A percentile compares a stretch with the other conserved stretches of the same genome.
Evolutionary conservation across 2,329 filamentous ascomycete genomes (phyloP).

Genomic region (Acarospora socialis): DNA sequence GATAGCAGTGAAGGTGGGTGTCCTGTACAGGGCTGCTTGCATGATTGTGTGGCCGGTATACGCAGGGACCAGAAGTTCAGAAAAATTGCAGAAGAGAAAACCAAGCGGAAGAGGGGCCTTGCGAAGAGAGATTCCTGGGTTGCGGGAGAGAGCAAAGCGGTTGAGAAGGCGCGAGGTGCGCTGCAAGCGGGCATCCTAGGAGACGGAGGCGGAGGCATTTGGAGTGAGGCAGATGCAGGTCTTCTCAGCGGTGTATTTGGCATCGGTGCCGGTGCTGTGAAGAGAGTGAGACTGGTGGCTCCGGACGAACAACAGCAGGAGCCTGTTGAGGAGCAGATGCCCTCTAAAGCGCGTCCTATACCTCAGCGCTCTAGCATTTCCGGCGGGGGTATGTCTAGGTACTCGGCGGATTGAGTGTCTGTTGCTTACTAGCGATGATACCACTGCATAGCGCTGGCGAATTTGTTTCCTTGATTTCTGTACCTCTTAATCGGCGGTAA

Average conservation of each 20-base stretch:
- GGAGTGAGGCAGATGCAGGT: constrained; percentile 2
- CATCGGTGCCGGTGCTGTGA: constrained; percentile 8
- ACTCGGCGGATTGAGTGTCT: no score
- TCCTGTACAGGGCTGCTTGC: constrained; percentile 43
- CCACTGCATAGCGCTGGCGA: no score
- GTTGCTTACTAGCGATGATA: no score
- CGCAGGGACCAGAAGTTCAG: constrained; percentile 28
- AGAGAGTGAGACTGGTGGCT: constrained; percentile 10
- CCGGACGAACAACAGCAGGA: no score
- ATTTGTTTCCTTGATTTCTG: no score
- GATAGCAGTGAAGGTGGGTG: constrained; percentile 39
- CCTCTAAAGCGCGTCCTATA: no score
- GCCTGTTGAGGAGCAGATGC: no score
- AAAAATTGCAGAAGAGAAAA: constrained; percentile 20
- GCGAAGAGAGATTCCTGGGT: constrained; percentile 32
- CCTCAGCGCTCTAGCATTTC: no score
- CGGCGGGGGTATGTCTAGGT: no score
- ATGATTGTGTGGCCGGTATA: constrained; percentile 42
- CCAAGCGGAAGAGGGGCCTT: constrained; percentile 21
- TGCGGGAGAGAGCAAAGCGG: constrained; percentile 28
- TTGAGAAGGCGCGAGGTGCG: constrained; percentile 11
- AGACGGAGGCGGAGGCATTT: background rate
- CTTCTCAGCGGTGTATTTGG: constrained; percentile 4
- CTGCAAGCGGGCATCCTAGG: background rate
- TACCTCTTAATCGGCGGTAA: no score